Base-by-base conservation (phyloP, 768 basidiomycete genomes). In the Mycena belliarum region DNA sequence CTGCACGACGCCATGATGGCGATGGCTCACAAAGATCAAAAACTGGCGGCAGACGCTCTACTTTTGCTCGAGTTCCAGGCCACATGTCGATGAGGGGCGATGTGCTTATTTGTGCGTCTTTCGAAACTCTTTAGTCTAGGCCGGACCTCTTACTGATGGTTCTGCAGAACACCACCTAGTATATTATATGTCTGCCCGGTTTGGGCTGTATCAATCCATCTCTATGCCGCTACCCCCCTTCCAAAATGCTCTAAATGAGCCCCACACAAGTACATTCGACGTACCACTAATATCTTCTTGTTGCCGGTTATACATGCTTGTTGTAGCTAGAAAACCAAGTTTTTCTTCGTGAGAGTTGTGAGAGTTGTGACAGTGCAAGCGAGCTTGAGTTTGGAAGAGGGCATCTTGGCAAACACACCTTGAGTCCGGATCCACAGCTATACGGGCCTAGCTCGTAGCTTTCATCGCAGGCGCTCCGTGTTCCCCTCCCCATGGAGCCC, bases 31-130 rank as follows among this genome's bases (percentile, higher is more conserved):
- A 14, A 16, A 26, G 40, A 52, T 23, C 26, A 44, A 25, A 21
- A 41, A 52, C 32, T 52, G n/a, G 49, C 35, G 4, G 60, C 49
- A n/a, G 55, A 58, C 37, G 60, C 56, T 5, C 43, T 62, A 25
- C 60, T 62, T 25, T 38, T 62, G n/a, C 52, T 62, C 3, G 60
- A 58, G n/a, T 62, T 62, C 29, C 60, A 61, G 29, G 55, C 55
- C 15, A 61, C 60, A 33, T 51, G 32, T 43, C 44, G 26, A 33
- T 49, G 26, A 40, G 6, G 15, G n/a, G 25, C 20, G 20, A 15
- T n/a, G 18, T 51, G 44, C 10, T n/a, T 54, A 55, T 48, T 49
- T 54, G 53, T 55, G n/a, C 5, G 59, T 55, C 21, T 26, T 41
- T 7, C 41, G n/a, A 6, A 15, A 6, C 11, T 35, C 12, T 25